Conservation (phyloP, 805 yeast species). For the Teunomyces tritomae region DNA sequence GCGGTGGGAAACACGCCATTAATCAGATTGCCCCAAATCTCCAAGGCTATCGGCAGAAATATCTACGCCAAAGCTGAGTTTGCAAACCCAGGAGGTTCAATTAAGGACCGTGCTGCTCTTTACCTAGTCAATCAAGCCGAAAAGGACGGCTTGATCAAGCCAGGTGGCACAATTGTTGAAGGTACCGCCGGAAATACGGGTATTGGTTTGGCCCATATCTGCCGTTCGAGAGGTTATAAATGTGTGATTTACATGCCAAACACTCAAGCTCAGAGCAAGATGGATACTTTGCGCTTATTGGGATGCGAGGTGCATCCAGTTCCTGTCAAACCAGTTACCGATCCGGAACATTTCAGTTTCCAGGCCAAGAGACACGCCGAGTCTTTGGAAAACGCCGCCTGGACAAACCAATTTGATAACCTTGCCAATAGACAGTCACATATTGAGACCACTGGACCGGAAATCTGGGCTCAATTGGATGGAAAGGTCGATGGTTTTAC, state of each 20-base stretch:
- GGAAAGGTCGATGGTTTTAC: constrained; percentile 83
- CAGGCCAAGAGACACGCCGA: constrained; percentile 87
- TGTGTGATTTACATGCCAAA: constrained; percentile 90
- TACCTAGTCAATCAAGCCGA: constrained; percentile 80
- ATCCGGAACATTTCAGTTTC: constrained; percentile 84
- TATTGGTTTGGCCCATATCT: constrained; percentile 79
- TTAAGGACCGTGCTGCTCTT: constrained; percentile 86
- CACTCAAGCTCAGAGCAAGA: constrained; percentile 79
- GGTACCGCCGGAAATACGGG: constrained; percentile 98
- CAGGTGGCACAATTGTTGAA: constrained; percentile 87
- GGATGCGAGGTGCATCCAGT: constrained; percentile 90
- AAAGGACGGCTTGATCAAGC: constrained; percentile 52
- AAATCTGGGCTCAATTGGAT: constrained; percentile 79
- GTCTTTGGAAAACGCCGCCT: constrained; percentile 68
- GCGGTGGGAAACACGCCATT: constrained; percentile 96
- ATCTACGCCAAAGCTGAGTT: constrained; percentile 89
- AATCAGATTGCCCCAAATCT: constrained; percentile 55
- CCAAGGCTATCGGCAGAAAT: constrained; percentile 62
- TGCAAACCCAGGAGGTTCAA: constrained; percentile 93
- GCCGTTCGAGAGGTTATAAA: constrained; percentile 79
- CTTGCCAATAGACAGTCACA: constrained; percentile 86
- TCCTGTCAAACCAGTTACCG: constrained; percentile 78
- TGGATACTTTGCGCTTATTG: constrained; percentile 66
- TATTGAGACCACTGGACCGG: constrained; percentile 88
- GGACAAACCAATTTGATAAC: constrained; percentile 93